Conservation (phyloP, 1,139 yeast genomes). For the Pichia sp. region DNA sequence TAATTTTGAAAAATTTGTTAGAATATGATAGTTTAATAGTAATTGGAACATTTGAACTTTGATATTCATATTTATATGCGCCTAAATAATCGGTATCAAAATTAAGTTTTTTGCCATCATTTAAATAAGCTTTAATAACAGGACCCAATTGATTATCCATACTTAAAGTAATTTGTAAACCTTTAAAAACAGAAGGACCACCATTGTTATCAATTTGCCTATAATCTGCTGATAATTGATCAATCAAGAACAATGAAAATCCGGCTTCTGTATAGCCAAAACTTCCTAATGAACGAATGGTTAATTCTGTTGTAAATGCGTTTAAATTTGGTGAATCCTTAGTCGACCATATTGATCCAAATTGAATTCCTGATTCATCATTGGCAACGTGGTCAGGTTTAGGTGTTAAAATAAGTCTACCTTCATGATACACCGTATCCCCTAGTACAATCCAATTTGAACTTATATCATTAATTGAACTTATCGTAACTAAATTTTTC, state of each 20-base stretch:
- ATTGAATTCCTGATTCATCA: constrained; percentile 19
- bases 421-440: constrained; percentile 33
- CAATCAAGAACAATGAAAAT: constrained; percentile 45
- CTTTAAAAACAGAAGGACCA: constrained; percentile 51
- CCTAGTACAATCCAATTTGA: constrained; percentile 32
- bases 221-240: constrained; percentile 8
- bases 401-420: constrained; percentile 41
- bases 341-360: constrained; percentile 48
- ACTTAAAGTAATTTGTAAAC: constrained; percentile 41
- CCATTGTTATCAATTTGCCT: constrained; percentile 33
- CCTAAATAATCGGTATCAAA: constrained; percentile 27
- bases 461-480: constrained; percentile 20
- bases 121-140: constrained; percentile 50
- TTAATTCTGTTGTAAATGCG: constrained; percentile 56
- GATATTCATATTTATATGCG: constrained; percentile 35
- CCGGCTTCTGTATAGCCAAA: constrained; percentile 43
- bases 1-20: constrained; percentile 47
- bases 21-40: constrained; percentile 57
- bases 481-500: constrained; percentile 32
- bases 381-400: constrained; percentile 28
- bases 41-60: constrained; percentile 63
- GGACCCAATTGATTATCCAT: constrained; percentile 31
- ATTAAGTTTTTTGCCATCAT: constrained; percentile 44
- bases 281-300: constrained; percentile 53
- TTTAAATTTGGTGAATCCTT: constrained; percentile 27